Percentiles rank a stretch among this genome's conserved stretches.
Evolutionary conservation across 83 land plant species (phyloP).

Genomic region (Diphasiastrum complanatum): DNA sequence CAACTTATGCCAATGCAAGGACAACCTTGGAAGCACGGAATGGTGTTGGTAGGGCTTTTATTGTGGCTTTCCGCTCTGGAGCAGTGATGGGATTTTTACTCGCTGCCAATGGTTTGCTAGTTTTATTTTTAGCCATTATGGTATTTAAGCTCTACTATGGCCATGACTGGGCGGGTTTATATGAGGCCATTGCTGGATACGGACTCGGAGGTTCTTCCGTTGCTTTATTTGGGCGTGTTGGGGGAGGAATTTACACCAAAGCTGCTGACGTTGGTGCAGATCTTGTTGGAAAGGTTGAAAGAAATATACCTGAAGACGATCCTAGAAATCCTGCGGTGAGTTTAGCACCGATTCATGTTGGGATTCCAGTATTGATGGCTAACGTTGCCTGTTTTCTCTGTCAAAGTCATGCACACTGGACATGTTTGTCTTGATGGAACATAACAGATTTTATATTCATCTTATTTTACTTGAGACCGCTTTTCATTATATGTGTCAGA

Average conservation of each 20-base stretch:
- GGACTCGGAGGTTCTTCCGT: too few species aligned
- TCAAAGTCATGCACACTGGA: neutral
- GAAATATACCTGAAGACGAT: neutral
- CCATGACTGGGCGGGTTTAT: neutral
- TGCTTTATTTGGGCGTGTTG: too few species aligned
- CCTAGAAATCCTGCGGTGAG: neutral
- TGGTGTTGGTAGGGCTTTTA: too few species aligned
- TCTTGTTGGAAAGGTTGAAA: neutral
- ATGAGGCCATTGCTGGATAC: constrained; percentile 6
- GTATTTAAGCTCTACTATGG: neutral
- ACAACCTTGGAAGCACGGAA: too few species aligned
- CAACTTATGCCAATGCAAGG: too few species aligned
- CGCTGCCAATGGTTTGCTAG: neutral
- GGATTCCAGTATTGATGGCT: too few species aligned
- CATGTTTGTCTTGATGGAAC: neutral
- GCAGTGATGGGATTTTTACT: neutral
- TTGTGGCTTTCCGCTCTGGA: neutral
- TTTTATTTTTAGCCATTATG: neutral
- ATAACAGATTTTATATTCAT: neutral
- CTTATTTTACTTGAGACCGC: neutral
- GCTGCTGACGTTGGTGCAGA: too few species aligned
- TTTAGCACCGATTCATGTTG: too few species aligned
- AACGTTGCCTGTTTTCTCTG: too few species aligned
- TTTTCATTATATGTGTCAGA: too few species aligned
- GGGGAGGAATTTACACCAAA: too few species aligned